Evolutionary conservation across 257 asterid species (phyloP).

Genomic region (Rhazya stricta): DNA sequence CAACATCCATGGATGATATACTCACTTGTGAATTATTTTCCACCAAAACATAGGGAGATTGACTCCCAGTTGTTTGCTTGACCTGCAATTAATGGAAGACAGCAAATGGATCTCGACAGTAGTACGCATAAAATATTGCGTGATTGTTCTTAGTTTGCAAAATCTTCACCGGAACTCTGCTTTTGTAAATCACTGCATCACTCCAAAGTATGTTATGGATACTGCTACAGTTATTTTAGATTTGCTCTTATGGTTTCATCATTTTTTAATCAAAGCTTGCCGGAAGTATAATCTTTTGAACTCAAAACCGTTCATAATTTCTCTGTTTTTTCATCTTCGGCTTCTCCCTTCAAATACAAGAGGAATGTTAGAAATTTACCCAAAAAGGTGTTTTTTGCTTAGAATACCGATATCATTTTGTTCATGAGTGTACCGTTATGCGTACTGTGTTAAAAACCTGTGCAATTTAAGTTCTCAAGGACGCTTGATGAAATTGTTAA

Average conservation of each 20-base stretch:
- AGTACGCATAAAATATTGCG: not conserved
- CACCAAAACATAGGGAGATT: conserved; percentile 33
- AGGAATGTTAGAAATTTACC: no score
- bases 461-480: no score
- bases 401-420: no score
- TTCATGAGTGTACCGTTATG: no score
- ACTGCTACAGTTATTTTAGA: not conserved
- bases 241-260: not conserved
- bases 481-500: no score
- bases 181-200: not conserved
- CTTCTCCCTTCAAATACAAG: no score
- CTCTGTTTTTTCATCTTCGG: no score
- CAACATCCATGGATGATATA: conserved; percentile 48
- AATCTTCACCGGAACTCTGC: not conserved
- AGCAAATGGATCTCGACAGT: not conserved
- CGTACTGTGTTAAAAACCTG: no score
- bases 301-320: no score
- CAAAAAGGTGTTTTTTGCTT: no score
- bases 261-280: not conserved
- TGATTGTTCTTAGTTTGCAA: not conserved
- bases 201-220: not conserved
- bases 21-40: conserved; percentile 79
- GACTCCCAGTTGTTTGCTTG: not conserved
- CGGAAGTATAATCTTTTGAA: not conserved
- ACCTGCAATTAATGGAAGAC: not conserved